These are phyloP conservation scores for Ogataea pini DNA, from an alignment of 805 yeast species.

Conservation along the genomic window DNA sequence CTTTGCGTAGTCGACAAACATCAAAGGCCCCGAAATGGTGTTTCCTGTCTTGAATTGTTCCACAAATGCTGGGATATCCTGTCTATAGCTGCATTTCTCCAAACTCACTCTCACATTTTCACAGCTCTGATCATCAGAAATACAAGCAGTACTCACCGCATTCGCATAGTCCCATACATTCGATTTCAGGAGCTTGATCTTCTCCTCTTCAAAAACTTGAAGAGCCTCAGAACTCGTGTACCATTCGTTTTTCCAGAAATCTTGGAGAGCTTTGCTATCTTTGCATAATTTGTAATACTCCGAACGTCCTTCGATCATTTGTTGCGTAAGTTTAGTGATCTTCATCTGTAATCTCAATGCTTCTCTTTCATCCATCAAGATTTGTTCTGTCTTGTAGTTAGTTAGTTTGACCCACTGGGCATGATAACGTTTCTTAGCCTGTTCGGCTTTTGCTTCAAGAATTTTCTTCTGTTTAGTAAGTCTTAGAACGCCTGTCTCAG, in stretches of 20 bases:
- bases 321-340: slow-evolving; percentile 48
- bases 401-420: slow-evolving; percentile 59
- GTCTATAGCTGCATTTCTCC: slow-evolving; percentile 64
- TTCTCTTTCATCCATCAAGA: slow-evolving; percentile 73
- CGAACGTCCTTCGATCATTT: slow-evolving; percentile 44
- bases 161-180: slow-evolving; percentile 81
- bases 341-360: slow-evolving; percentile 59
- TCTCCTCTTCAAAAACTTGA: slow-evolving; percentile 70
- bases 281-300: slow-evolving; percentile 60
- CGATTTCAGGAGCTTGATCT: slow-evolving; percentile 66
- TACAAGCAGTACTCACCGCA: slow-evolving; percentile 71
- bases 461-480: slow-evolving; percentile 49
- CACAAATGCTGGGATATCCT: slow-evolving; percentile 59
- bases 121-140: slow-evolving; percentile 73
- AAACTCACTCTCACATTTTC: slow-evolving; percentile 67
- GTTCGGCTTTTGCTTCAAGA: slow-evolving; percentile 38
- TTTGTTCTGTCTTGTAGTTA: slow-evolving; percentile 59
- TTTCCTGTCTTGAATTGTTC: slow-evolving; percentile 63
- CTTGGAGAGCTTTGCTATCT: slow-evolving; percentile 55
- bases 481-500: slow-evolving; percentile 58
- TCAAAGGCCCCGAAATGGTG: slow-evolving; percentile 57
- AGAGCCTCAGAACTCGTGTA: slow-evolving; percentile 56
- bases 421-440: slow-evolving; percentile 51
- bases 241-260: slow-evolving; percentile 76
- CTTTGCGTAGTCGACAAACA: slow-evolving; percentile 59